A percentile compares a stretch with the other conserved stretches of the same genome.
Conservation (phyloP, 805 yeast species). For the Hanseniaspora opuntiae region DNA sequence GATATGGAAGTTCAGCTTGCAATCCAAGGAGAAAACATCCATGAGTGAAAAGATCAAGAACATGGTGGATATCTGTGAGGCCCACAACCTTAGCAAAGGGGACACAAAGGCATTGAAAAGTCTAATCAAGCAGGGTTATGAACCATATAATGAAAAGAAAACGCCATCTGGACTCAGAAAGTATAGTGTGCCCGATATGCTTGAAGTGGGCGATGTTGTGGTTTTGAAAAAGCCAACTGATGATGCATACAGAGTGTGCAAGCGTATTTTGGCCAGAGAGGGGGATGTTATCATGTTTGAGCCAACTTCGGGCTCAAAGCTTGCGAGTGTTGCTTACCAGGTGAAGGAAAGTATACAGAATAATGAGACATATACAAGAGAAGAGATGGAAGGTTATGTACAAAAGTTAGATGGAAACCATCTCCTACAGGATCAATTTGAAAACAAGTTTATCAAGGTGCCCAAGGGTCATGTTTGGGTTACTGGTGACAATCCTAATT, state of each 20-base stretch:
- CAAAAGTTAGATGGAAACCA: constrained; percentile 13
- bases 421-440: constrained; percentile 16
- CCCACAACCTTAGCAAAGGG: background rate
- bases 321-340: constrained; percentile 14
- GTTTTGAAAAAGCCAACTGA: constrained; percentile 85
- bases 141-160: background rate
- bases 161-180: background rate
- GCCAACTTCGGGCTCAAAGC: constrained; percentile 49
- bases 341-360: background rate
- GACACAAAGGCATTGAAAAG: background rate
- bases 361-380: background rate
- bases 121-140: background rate
- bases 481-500: constrained; percentile 84
- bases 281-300: constrained; percentile 76
- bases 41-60: background rate
- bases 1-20: constrained; percentile 9
- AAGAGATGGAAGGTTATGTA: constrained; percentile 11
- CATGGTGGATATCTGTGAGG: background rate
- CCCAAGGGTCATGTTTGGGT: constrained; percentile 97
- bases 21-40: background rate
- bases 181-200: background rate
- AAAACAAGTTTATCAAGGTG: constrained; percentile 47
- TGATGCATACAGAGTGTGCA: constrained; percentile 75
- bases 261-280: constrained; percentile 89
- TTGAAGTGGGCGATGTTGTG: constrained; percentile 71